Evolutionary conservation across 768 basidiomycete genomes (phyloP), one percentile per base, ranked within the genome.

Genomic region (Heimioporus sp.): DNA sequence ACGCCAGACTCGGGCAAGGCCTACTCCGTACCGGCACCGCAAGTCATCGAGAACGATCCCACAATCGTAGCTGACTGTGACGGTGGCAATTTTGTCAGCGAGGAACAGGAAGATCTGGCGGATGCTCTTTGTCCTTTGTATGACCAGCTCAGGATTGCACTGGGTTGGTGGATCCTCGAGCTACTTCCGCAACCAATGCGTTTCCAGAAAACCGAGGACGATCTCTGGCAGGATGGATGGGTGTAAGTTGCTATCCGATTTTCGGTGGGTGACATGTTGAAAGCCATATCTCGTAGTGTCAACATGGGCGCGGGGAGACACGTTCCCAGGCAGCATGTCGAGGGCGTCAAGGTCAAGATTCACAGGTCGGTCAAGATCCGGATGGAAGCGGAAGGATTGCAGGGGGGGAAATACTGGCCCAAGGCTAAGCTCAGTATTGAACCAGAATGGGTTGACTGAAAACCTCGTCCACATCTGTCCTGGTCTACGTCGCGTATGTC

Each of bases 101-200:
- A 88, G 60, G 86, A 86, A 58, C 76, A 79, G 13, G 84, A 87
- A 54, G 87, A 90, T 31, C 55, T 86, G 31, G 63, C 65, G 4
- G 88, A 90, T 57, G 80, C 81, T 5, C 48, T 85, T 13, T 71
- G 71, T 46, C 72, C 69, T 0, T 63, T 75, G 5, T 80, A 81
- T 51, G 87, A 90, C 65, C 77, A 86, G 69, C 75, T 90, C 30
- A 56, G 65, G n/a, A 58, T 73, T 5, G 53, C 67, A 20, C 71
- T 58, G 43, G 46, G 43, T 0, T 90, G 87, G 88, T 90, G 88
- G 87, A 56, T 82, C 19, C 67, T 90, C 30, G 87, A 90, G 65
- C 48, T 73, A 24, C 39, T 82, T 13, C 83, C 81, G 1, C 69
- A 65, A 53, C 55, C 40, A 43, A 17, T 59, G 48, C 65, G 51